Percentiles rank a stretch among this genome's conserved stretches.
Conservation (phyloP, 768 basidiomycete genomes). For the Tephrocybe sp. region DNA sequence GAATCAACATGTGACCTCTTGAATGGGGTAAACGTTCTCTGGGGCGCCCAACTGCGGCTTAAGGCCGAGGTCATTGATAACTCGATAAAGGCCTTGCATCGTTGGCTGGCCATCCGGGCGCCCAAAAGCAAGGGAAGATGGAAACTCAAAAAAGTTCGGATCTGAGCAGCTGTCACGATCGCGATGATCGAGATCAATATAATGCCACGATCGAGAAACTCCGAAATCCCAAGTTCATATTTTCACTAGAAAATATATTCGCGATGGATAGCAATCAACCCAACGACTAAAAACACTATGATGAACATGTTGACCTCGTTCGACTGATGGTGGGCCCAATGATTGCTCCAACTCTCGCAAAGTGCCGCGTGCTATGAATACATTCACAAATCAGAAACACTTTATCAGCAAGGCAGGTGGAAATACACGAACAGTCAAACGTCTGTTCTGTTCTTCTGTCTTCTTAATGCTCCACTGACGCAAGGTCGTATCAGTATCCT, state of each 20-base stretch:
- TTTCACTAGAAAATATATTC: background rate
- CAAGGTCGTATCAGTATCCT: slow-evolving; percentile 15
- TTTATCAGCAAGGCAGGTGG: background rate
- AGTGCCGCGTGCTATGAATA: slow-evolving; percentile 26
- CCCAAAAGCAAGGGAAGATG: background rate
- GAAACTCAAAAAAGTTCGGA: no score
- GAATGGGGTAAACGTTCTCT: background rate
- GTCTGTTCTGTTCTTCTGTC: slow-evolving; percentile 21
- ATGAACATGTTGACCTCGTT: slow-evolving; percentile 13
- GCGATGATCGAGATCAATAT: slow-evolving; percentile 6
- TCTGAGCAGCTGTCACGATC: background rate
- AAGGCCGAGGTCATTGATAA: background rate
- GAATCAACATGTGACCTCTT: slow-evolving; percentile 5
- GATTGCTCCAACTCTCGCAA: slow-evolving; percentile 32
- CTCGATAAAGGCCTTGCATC: background rate
- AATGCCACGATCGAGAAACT: background rate
- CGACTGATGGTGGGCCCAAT: slow-evolving; percentile 24
- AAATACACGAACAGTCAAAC: slow-evolving; percentile 19
- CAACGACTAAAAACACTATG: slow-evolving; percentile 6
- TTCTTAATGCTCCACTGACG: slow-evolving; percentile 25
- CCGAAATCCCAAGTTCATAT: background rate
- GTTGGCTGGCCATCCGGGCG: background rate
- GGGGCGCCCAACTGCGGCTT: background rate
- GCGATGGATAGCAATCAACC: slow-evolving; percentile 2
- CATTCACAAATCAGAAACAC: background rate